These are phyloP conservation scores for Phialophora tarda DNA, from an alignment of 2,329 filamentous ascomycete genomes.

Conservation along the genomic window DNA sequence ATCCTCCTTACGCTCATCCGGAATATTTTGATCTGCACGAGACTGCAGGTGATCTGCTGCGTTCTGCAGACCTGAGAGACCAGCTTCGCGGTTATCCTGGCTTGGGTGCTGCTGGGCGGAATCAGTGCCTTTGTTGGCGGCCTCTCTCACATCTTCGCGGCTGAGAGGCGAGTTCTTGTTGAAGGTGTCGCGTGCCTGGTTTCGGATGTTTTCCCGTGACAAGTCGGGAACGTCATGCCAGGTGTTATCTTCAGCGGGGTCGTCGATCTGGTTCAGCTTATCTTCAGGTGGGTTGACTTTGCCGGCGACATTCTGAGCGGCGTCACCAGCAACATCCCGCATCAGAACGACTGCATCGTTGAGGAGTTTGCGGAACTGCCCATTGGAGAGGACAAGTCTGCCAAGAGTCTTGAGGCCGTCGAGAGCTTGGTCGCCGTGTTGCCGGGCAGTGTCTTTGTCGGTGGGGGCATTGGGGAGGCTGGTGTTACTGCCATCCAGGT, in stretches of 20 bases:
- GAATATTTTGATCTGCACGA: constrained; percentile 66
- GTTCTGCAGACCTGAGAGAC: constrained; percentile 43
- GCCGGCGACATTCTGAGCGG: constrained; percentile 76
- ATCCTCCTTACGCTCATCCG: constrained; percentile 64
- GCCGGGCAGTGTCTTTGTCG: constrained; percentile 75
- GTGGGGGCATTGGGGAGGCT: constrained; percentile 69
- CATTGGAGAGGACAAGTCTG: constrained; percentile 89
- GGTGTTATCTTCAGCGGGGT: constrained; percentile 84
- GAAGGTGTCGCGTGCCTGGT: constrained; percentile 66
- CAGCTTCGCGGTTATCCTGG: constrained; percentile 43
- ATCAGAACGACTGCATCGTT: constrained; percentile 80
- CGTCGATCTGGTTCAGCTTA: constrained; percentile 75
- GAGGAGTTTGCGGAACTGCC: constrained; percentile 91
- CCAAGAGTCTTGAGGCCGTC: constrained; percentile 87
- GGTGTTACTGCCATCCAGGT: constrained; percentile 67
- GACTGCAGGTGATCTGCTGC: constrained; percentile 56
- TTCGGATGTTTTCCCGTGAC: constrained; percentile 70
- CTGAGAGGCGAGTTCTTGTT: constrained; percentile 62
- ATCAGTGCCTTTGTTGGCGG: constrained; percentile 62
- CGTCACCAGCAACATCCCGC: constrained; percentile 90
- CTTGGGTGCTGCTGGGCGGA: constrained; percentile 55
- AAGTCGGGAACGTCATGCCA: constrained; percentile 89
- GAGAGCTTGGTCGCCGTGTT: constrained; percentile 82
- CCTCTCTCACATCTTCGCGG: constrained; percentile 66
- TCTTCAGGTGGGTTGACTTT: constrained; percentile 80